Evolutionary conservation across 352 stramenopile genomes (phyloP), one percentile per base, ranked within the genome.

Genomic region (Pythium brachiatum): DNA sequence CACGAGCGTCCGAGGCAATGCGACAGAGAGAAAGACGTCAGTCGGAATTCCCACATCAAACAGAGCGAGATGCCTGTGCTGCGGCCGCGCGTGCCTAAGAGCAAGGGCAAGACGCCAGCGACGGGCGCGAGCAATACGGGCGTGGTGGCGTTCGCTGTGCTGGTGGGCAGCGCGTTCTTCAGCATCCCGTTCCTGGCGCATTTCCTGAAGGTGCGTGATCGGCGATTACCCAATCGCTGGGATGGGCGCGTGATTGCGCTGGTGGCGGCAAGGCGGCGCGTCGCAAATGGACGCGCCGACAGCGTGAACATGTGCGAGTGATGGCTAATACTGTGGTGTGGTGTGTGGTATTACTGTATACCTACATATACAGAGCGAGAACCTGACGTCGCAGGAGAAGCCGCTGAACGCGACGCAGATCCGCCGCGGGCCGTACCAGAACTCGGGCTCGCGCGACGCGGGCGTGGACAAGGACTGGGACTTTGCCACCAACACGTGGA

Each of bases 381-480:
- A 91, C 69, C 62, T 88, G 21, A 87, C 78, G 21, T 72, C 73
- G 39, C 76, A 79, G 43, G 67, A 85, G 57, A 75, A 86, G 47
- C 68, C 82, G 59, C 71, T 91, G 29, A 89, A 89, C 53, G 68
- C 77, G 27, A 79, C 78, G 25, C 79, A 91, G 73, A 86, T 92
- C 64, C 86, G 86, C 53, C 85, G 87, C 54, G 87, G 87, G 2
- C 75, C 74, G 20, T 96, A 95, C 71, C 67, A 87, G 20, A 96
- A 96, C 70, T 81, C 86, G 12, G 84, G 83, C 59, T 93, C 81
- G 20, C 75, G 74, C 32, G 87, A 96, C 60, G 82, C 79, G 5
- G 87, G 87, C 34, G 79, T 81, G 7, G 87, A 96, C 63, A 85
- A 83, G 53, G 82, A 94, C 72, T 96, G 82, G 79, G 83, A 94